Percentiles rank a stretch among this genome's conserved stretches.
These are phyloP conservation scores for Cryphonectria radicalis DNA, from an alignment of 2,329 filamentous ascomycete species.

Conservation along the genomic window DNA sequence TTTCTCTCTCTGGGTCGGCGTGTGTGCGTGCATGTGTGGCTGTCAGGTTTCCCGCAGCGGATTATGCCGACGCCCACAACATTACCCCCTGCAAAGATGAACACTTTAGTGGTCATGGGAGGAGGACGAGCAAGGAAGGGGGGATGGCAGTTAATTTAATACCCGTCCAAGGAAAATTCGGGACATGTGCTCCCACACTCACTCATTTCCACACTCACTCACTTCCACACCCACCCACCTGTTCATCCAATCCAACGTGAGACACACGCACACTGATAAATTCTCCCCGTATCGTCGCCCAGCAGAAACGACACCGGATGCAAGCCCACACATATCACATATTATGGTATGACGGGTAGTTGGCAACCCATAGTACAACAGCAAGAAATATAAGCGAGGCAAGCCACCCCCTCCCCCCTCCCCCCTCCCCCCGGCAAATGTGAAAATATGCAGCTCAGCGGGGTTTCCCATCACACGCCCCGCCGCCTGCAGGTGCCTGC, in stretches of 20 bases:
- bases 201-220: background rate
- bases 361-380: too few relatives aligned
- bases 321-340: background rate
- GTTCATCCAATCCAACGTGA: background rate
- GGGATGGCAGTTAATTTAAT: background rate
- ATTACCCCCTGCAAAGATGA: background rate
- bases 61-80: background rate
- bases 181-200: background rate
- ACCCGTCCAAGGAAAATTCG: slow-evolving; percentile 2
- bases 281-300: background rate
- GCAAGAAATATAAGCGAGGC: too few relatives aligned
- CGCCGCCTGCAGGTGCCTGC: background rate
- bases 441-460: background rate
- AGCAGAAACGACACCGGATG: background rate
- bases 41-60: background rate
- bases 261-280: background rate
- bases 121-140: background rate
- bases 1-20: background rate
- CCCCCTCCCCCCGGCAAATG: background rate
- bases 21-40: background rate
- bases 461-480: background rate
- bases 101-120: background rate
- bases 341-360: too few relatives aligned
- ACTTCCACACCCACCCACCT: too few relatives aligned
- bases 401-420: background rate